Percentiles rank a stretch among this genome's conserved stretches.
phyloP scores from a whole-genome alignment of 225 moss, liverwort and hornwort genomes.

The Takakia lepidozioides region DNA sequence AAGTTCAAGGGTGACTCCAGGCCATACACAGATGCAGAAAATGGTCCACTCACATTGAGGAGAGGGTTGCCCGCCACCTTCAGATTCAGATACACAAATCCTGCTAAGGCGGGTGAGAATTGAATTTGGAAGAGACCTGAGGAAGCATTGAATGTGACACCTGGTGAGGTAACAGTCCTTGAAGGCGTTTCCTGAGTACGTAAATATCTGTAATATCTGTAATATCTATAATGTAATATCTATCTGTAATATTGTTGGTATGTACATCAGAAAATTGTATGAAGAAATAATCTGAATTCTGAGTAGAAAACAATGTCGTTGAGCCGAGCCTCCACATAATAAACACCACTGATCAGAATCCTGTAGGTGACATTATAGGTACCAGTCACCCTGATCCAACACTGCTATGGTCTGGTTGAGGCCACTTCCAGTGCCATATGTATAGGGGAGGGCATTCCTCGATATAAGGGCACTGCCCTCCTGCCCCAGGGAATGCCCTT shows the following conservation, averaged over 20 bases:
- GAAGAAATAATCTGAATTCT: too few species aligned
- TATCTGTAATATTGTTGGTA: slow-evolving; percentile 32
- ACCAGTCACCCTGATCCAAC: slow-evolving; percentile 35
- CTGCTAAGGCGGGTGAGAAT: slow-evolving; percentile 22
- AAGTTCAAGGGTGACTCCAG: slow-evolving; percentile 26
- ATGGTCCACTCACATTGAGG: slow-evolving; percentile 22
- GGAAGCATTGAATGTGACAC: slow-evolving; percentile 9
- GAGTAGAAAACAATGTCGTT: too few species aligned
- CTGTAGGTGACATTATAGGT: slow-evolving; percentile 31
- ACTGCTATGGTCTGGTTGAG: slow-evolving; percentile 28
- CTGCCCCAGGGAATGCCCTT: too few species aligned
- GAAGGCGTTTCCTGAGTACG: slow-evolving; percentile 23
- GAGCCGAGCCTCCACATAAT: too few species aligned
- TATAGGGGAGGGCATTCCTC: slow-evolving; percentile 14
- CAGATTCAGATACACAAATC: slow-evolving; percentile 20
- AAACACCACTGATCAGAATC: slow-evolving; percentile 30
- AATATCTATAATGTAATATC: slow-evolving; percentile 19
- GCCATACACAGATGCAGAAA: slow-evolving; percentile 15
- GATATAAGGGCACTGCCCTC: too few species aligned
- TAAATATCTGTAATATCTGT: slow-evolving; percentile 20
- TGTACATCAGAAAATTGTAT: slow-evolving; percentile 47
- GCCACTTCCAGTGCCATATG: slow-evolving; percentile 12
- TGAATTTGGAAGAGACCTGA: slow-evolving; percentile 14
- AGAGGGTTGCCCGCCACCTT: slow-evolving; percentile 20
- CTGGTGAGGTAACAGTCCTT: slow-evolving; percentile 11